Evolutionary conservation across 2,329 filamentous ascomycete genomes (phyloP).

Genomic region (Talaromyces sp.): DNA sequence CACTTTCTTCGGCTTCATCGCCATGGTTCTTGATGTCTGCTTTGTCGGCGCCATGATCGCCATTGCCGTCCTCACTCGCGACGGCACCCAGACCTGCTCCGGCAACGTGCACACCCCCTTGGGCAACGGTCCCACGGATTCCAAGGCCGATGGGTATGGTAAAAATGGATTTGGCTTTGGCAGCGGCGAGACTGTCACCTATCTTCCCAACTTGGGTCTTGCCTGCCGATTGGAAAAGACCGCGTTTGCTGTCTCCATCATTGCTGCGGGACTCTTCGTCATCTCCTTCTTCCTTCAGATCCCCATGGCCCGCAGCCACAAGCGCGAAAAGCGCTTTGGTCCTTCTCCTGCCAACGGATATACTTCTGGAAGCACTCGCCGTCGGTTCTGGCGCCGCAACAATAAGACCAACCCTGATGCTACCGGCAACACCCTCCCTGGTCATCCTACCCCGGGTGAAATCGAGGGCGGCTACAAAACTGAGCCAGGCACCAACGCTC

Average conservation of each 20-base stretch:
- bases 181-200: conserved; percentile 15
- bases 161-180: conserved; percentile 41
- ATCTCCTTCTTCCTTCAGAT: conserved; percentile 66
- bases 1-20: conserved; percentile 65
- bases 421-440: conserved; percentile 26
- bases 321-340: conserved; percentile 67
- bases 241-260: conserved; percentile 70
- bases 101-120: conserved; percentile 62
- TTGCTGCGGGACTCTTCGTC: conserved; percentile 73
- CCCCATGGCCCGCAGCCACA: conserved; percentile 63
- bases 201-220: conserved; percentile 41
- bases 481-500: not conserved
- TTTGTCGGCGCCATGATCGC: conserved; percentile 77
- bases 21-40: conserved; percentile 68
- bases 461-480: conserved; percentile 22
- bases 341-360: conserved; percentile 63
- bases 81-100: conserved; percentile 62
- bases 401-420: conserved; percentile 34
- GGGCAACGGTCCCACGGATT: conserved; percentile 55
- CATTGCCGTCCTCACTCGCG: conserved; percentile 67
- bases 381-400: conserved; percentile 37
- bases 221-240: conserved; percentile 74
- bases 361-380: conserved; percentile 49
- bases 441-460: conserved; percentile 34
- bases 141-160: conserved; percentile 45